Evolutionary conservation across 495 filamentous ascomycete genomes (phyloP), one percentile per base, ranked within the genome.

Genomic region (Podospora pseudocomata): DNA sequence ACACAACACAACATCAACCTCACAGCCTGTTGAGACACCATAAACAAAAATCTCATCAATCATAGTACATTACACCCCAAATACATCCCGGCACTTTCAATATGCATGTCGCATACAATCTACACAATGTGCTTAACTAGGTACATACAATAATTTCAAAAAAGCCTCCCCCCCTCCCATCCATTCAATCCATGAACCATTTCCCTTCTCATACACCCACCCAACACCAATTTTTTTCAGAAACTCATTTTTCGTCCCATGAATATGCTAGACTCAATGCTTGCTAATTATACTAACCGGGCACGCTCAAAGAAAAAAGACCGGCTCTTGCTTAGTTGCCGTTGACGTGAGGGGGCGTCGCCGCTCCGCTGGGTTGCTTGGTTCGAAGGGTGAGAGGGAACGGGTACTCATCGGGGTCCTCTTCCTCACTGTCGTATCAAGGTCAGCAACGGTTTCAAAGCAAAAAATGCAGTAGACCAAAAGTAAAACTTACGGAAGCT

Each of bases 321-420:
- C 23, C 23, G n/a, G 55, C 18, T 57, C 4, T 70, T 65, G 76
- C 4, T 70, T 65, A 77, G 63, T 73, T 78, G 30, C 82, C 82
- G 65, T 84, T 84, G n/a, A 77, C 78, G 16, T 75, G 65, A 20
- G 73, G n/a, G 80, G 79, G 30, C 79, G 80, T 16, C 69, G n/a
- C n/a, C 78, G 1, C 76, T 71, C 2, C 75, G 80, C 39, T 49
- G 2, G 76, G 68, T 32, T 78, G 76, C 76, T 85, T 86, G 56
- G 81, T 79, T 70, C 87, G 80, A 60, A 98, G 83, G 3, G 92
- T 97, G 39, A 98, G 86, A 26, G 94, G 93, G 84, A 95, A 97
- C 32, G 91, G 89, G 74, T 94, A 96, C 68, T 97, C 94, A 23
- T 98, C 95, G 5, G 91, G 88, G 67, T 97, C 92, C 80, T 99